These are phyloP conservation scores for Udeniomyces megalosporus DNA, from an alignment of 768 basidiomycete species.

Conservation along the genomic window DNA sequence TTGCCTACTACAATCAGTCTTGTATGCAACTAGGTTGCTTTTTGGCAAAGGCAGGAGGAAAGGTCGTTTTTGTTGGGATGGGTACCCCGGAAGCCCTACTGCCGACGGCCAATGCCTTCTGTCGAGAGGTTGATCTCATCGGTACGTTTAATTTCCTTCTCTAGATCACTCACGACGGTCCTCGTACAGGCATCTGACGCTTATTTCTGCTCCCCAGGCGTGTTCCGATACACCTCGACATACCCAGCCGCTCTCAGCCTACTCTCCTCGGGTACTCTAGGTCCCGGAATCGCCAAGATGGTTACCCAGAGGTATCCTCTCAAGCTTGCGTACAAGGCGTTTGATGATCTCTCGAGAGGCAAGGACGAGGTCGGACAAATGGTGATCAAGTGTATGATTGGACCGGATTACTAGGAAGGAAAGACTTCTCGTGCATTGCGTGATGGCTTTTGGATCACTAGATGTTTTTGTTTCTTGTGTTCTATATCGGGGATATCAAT, in stretches of 20 bases:
- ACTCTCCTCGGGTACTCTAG: slow-evolving; percentile 50
- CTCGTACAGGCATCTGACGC: too few relatives aligned
- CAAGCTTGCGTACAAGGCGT: slow-evolving; percentile 51
- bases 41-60: slow-evolving; percentile 65
- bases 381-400: slow-evolving; percentile 82
- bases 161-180: background rate
- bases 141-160: slow-evolving; percentile 31
- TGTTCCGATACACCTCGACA: slow-evolving; percentile 75
- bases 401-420: slow-evolving; percentile 1
- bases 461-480: too few relatives aligned
- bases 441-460: too few relatives aligned
- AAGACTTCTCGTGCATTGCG: too few relatives aligned
- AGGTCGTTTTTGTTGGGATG: slow-evolving; percentile 92
- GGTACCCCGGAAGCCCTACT: slow-evolving; percentile 65
- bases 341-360: slow-evolving; percentile 62
- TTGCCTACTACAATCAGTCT: background rate
- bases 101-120: slow-evolving; percentile 59
- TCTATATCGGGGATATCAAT: too few relatives aligned
- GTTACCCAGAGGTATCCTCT: slow-evolving; percentile 36
- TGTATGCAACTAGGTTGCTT: slow-evolving; percentile 43
- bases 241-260: slow-evolving; percentile 73
- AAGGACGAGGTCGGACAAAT: slow-evolving; percentile 61
- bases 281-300: slow-evolving; percentile 47
- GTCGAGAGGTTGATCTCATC: slow-evolving; percentile 76
- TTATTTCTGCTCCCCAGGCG: slow-evolving; percentile 21